Base-by-base conservation (phyloP, 495 filamentous ascomycete genomes). In the Penicillium macrosclerotiorum region DNA sequence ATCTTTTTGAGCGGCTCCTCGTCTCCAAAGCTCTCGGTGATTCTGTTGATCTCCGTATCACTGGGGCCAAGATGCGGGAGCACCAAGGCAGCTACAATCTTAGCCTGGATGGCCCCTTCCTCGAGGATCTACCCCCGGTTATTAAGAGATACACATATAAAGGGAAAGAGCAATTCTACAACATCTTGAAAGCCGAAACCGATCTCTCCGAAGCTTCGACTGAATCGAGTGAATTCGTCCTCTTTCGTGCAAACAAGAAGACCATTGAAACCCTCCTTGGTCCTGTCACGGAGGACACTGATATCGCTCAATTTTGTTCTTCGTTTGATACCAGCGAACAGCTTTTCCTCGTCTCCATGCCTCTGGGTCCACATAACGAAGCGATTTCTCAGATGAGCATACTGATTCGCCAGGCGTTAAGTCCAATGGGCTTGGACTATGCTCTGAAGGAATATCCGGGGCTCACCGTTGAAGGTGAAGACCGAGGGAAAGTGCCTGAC, bases 311-410 rank as follows among this genome's bases (percentile, higher is more conserved):
- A 37, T 19, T 12, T 11, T 13, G n/a, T 5, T 11, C 22, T 20
- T 27, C 42, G 20, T 45, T 35, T 42, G 37, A 42, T 19, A 42
- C 30, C 13, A 42, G 42, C 20, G 37, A 49, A 35, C 16, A 40
- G 18, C 31, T 49, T 36, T 19, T 49, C 25, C 22, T 49, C 18
- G 11, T 29, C 46, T 34, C 11, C 8, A 49, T 49, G 31, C 19
- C 46, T 1, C 22, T 14, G 16, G 6, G 2, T 18, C n/a, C 30
- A 44, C 42, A 44, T 22, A 8, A 13, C 27, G 19, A 5, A 8
- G 42, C 42, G 20, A 1, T 22, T 13, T 3, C 1, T 11, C 0
- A 5, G 11, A 26, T 44, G 6, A 3, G 36, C 42, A 12, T 17
- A 4, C 18, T 26, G 20, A 45, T 45, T 11, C 7, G 9, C 17